Conservation (phyloP, 371 early-diverging fungal species). For the Mortierella sp. region DNA sequence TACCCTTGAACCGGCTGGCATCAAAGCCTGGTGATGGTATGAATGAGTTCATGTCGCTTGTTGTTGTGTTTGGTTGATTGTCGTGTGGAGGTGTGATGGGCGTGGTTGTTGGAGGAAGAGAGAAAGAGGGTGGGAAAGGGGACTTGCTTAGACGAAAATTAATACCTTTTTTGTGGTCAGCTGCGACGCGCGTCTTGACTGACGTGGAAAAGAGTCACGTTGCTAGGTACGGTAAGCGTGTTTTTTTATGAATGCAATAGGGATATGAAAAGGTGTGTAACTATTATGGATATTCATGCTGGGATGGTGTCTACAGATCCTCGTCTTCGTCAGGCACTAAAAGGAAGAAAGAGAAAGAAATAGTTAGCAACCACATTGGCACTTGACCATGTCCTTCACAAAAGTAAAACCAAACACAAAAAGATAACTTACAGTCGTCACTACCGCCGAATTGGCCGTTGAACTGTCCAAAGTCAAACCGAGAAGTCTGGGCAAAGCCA, state of each 20-base stretch:
- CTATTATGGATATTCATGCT: conserved; percentile 7
- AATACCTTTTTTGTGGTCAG: background rate
- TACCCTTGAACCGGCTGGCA: conserved; percentile 55
- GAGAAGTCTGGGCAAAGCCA: conserved; percentile 27
- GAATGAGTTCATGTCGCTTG: conserved; percentile 58
- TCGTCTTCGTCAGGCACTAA: conserved; percentile 56
- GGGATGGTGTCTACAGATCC: conserved; percentile 33
- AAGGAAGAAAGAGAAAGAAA: background rate
- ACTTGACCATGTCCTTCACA: background rate
- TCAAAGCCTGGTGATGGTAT: conserved; percentile 61
- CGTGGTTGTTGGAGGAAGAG: background rate
- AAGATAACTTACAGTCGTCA: conserved; percentile 37
- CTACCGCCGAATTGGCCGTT: conserved; percentile 32
- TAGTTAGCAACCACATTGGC: background rate
- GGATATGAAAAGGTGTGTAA: conserved; percentile 12
- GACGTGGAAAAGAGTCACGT: conserved; percentile 1
- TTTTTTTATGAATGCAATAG: conserved; percentile 12
- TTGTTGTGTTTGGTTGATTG: background rate
- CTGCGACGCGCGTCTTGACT: conserved; percentile 13
- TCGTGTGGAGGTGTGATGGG: background rate
- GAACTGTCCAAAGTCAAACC: conserved; percentile 51
- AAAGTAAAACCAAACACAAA: background rate
- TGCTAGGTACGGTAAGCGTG: background rate
- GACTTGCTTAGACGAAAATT: background rate
- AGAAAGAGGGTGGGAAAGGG: background rate